These are phyloP conservation scores for Solanum hybrid DNA, from an alignment of 305 asterid genomes.

Conservation along the genomic window DNA sequence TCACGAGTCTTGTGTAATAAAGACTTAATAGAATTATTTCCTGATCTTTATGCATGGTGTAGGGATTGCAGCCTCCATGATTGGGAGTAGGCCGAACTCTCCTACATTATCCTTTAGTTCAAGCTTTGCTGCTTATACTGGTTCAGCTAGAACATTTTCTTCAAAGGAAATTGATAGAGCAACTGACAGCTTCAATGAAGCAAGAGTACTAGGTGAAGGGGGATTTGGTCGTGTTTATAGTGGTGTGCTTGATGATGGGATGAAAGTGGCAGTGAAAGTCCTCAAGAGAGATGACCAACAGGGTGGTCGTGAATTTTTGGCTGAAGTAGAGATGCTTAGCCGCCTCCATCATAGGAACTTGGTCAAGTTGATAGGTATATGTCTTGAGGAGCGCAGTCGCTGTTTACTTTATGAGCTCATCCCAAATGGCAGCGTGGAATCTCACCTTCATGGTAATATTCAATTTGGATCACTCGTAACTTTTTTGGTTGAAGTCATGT, in stretches of 20 bases:
- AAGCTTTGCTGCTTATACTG: conserved; percentile 73
- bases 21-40: background rate
- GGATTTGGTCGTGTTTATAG: conserved; percentile 91
- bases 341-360: conserved; percentile 95
- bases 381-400: conserved; percentile 74
- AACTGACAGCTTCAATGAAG: conserved; percentile 70
- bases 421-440: conserved; percentile 89
- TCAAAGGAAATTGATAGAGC: conserved; percentile 66
- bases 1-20: background rate
- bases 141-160: conserved; percentile 71
- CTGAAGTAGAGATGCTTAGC: conserved; percentile 98
- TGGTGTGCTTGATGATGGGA: conserved; percentile 78
- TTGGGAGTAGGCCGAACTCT: conserved; percentile 61
- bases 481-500: background rate
- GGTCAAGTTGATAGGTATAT: conserved; percentile 88
- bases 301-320: conserved; percentile 86
- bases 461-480: background rate
- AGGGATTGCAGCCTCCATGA: conserved; percentile 46
- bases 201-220: conserved; percentile 86
- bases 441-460: conserved; percentile 81
- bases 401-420: conserved; percentile 84
- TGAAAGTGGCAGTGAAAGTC: conserved; percentile 68
- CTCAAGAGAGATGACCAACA: conserved; percentile 91
- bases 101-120: conserved; percentile 66
- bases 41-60: conserved; percentile 11